Percentiles rank a stretch among this genome's conserved stretches.
These are phyloP conservation scores for Crithidia fasciculata DNA, from an alignment of 208 protist species.

Conservation along the genomic window DNA sequence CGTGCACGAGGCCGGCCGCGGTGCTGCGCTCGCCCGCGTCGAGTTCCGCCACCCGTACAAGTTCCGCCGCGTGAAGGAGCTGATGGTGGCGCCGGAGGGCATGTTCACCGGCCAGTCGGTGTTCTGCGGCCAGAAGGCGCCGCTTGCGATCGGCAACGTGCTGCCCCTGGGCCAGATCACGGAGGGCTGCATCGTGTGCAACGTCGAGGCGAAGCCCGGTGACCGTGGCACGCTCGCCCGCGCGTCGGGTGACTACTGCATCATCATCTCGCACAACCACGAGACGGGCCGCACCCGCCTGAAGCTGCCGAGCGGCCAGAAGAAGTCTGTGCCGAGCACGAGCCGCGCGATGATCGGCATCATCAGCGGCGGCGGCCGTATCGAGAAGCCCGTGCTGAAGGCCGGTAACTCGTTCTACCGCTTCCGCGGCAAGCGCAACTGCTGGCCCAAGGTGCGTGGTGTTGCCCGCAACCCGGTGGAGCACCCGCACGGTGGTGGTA, in stretches of 20 bases:
- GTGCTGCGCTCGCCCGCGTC: slow-evolving; percentile 98
- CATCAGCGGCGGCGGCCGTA: slow-evolving; percentile 98
- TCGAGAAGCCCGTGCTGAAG: slow-evolving; percentile 99
- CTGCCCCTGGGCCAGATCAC: slow-evolving; percentile 96
- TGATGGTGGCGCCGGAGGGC: slow-evolving; percentile 98
- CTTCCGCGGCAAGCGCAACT: slow-evolving; percentile 98
- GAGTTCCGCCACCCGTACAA: slow-evolving; percentile 96
- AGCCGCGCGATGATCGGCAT: slow-evolving; percentile 98
- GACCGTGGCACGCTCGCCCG: slow-evolving; percentile 96
- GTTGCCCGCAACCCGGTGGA: slow-evolving; percentile 99
- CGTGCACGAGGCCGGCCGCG: slow-evolving; percentile 99
- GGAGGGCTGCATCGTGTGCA: slow-evolving; percentile 99
- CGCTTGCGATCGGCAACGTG: slow-evolving; percentile 97
- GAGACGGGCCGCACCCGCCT: slow-evolving; percentile 97
- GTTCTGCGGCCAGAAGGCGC: slow-evolving; percentile 97
- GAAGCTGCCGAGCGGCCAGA: slow-evolving; percentile 98
- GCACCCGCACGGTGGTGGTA: slow-evolving; percentile 99
- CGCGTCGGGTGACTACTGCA: slow-evolving; percentile 97
- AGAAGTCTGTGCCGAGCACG: slow-evolving; percentile 95
- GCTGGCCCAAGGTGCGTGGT: slow-evolving; percentile 99
- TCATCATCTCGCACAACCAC: slow-evolving; percentile 97
- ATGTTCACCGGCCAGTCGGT: slow-evolving; percentile 99
- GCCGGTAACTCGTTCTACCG: slow-evolving; percentile 98
- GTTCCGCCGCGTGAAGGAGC: slow-evolving; percentile 76
- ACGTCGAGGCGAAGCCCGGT: slow-evolving; percentile 97